phyloP scores from a whole-genome alignment of 495 filamentous ascomycete species.

The Penicillium parvum region DNA sequence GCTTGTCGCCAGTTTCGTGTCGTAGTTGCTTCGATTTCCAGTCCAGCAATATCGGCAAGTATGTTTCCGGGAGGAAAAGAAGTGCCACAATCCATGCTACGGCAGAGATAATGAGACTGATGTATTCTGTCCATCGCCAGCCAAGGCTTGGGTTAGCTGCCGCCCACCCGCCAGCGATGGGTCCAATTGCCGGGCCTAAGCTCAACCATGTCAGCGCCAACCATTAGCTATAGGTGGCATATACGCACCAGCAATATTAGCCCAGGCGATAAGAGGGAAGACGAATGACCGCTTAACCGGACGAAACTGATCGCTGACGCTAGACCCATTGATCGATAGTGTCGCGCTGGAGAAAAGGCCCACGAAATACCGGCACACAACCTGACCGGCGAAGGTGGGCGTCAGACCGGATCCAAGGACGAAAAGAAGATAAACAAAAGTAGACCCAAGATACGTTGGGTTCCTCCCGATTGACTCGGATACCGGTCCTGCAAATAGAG shows the following conservation, averaged over 20 bases:
- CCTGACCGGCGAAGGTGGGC: not conserved
- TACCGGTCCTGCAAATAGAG: not conserved
- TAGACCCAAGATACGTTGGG: not conserved
- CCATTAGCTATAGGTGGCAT: not conserved
- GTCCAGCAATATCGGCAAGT: not conserved
- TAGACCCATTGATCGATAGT: not conserved
- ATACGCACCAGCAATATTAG: not conserved
- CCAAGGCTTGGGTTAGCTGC: not conserved
- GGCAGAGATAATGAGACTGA: not conserved
- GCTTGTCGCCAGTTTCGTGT: slow-evolving; percentile 28
- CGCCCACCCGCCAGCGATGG: not conserved
- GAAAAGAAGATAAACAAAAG: not conserved
- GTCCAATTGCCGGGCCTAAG: not conserved
- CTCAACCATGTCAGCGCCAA: not conserved
- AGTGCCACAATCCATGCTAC: not conserved
- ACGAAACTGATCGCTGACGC: not conserved
- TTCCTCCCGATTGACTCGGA: not conserved
- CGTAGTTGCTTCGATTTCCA: slow-evolving; percentile 1
- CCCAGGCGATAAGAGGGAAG: not conserved
- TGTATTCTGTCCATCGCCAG: slow-evolving; percentile 1
- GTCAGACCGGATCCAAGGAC: not conserved
- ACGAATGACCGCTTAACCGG: not conserved
- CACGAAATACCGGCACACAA: not conserved
- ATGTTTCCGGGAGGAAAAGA: slow-evolving; percentile 2
- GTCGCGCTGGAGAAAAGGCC: not conserved